Conservation (phyloP, 345 rosid species). For the Gossypium thurberi region DNA sequence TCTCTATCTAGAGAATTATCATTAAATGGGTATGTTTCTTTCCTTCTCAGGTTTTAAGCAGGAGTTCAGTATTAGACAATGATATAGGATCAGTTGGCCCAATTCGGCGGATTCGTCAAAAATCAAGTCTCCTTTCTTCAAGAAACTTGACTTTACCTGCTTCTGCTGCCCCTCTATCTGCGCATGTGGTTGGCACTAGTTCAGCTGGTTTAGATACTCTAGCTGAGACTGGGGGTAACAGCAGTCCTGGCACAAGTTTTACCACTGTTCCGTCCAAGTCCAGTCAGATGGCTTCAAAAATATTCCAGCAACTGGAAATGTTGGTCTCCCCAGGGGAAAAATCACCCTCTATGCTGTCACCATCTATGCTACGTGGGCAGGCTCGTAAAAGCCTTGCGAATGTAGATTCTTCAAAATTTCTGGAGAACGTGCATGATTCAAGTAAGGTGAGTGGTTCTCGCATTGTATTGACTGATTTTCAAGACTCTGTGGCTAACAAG, state of each 20-base stretch:
- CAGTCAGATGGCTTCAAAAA: conserved; percentile 72
- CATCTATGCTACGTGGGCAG: conserved; percentile 65
- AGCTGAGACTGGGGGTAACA: conserved; percentile 33
- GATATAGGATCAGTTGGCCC: conserved; percentile 77
- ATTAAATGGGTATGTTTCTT: conserved; percentile 7
- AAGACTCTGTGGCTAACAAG: conserved; percentile 30
- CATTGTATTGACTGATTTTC: conserved; percentile 19
- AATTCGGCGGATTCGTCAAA: conserved; percentile 86
- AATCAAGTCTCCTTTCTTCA: conserved; percentile 52
- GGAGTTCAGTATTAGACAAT: conserved; percentile 71
- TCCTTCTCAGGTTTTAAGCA: conserved; percentile 54
- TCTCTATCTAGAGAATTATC: not conserved
- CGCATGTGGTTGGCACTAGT: conserved; percentile 21
- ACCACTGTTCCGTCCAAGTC: conserved; percentile 67
- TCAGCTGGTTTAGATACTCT: conserved; percentile 28
- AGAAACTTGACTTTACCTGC: conserved; percentile 36
- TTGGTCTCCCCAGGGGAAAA: conserved; percentile 60
- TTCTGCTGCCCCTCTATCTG: conserved; percentile 26
- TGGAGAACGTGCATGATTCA: conserved; percentile 36
- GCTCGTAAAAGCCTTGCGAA: conserved; percentile 76
- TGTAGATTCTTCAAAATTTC: conserved; percentile 46
- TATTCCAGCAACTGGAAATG: conserved; percentile 62
- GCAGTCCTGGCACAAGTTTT: conserved; percentile 34
- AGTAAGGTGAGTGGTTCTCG: conserved; percentile 21
- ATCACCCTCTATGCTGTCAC: conserved; percentile 64